Conservation (phyloP, 768 basidiomycete species). For the Pleurotus ostreatus region DNA sequence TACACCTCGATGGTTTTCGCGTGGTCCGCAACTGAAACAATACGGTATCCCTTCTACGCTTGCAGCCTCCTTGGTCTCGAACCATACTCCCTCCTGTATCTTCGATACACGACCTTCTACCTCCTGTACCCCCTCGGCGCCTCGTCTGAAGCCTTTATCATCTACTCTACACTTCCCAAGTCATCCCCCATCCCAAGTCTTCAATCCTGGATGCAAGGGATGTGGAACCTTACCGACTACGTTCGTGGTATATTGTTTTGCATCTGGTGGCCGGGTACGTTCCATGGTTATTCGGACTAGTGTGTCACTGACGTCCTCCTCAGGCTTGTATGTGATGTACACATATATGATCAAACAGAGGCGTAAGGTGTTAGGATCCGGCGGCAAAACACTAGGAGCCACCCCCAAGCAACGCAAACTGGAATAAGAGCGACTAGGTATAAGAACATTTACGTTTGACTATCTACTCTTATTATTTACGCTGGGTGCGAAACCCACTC, state of each 20-base stretch:
- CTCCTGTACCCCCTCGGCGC: constrained; percentile 93
- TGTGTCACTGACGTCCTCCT: background rate
- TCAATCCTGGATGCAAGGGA: constrained; percentile 33
- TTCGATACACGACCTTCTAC: constrained; percentile 93
- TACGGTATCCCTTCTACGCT: constrained; percentile 89
- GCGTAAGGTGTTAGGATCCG: constrained; percentile 36
- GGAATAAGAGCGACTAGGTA: background rate
- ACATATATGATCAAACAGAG: constrained; percentile 53
- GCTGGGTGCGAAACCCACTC: constrained; percentile 58
- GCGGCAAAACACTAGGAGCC: constrained; percentile 13
- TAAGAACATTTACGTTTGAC: background rate
- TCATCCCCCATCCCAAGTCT: constrained; percentile 40
- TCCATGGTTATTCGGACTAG: background rate
- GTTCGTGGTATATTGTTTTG: constrained; percentile 58
- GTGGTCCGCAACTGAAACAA: constrained; percentile 89
- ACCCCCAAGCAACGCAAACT: constrained; percentile 8
- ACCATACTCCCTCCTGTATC: constrained; percentile 49
- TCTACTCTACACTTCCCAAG: constrained; percentile 68
- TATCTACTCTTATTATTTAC: constrained; percentile 34
- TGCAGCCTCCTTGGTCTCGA: constrained; percentile 55
- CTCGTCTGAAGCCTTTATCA: constrained; percentile 82
- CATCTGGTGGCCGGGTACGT: constrained; percentile 86
- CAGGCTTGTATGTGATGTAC: constrained; percentile 50
- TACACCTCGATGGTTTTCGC: constrained; percentile 91
- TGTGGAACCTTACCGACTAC: constrained; percentile 57